phyloP scores from a whole-genome alignment of 1,284 basidiomycete species.

The Malassezia yamatoensis region DNA sequence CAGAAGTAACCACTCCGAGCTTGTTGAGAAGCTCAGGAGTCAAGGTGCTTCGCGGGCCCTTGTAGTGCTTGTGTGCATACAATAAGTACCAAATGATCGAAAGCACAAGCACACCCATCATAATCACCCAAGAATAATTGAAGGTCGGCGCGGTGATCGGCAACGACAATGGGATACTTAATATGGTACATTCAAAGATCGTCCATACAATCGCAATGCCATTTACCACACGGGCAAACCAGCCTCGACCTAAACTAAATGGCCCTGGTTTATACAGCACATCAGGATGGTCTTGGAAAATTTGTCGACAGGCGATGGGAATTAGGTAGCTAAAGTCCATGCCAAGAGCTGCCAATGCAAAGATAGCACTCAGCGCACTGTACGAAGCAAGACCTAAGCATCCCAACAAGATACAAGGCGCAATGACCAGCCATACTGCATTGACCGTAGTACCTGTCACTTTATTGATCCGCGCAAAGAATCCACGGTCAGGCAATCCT shows the following conservation, averaged over 20 bases:
- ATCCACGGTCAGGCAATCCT: slow-evolving; percentile 68
- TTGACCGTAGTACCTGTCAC: slow-evolving; percentile 62
- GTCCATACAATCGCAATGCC: slow-evolving; percentile 57
- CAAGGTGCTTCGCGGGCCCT: slow-evolving; percentile 47
- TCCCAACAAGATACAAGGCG: slow-evolving; percentile 47
- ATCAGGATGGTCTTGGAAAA: slow-evolving; percentile 69
- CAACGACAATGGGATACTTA: slow-evolving; percentile 29
- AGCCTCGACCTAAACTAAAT: slow-evolving; percentile 68
- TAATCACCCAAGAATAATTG: slow-evolving; percentile 47
- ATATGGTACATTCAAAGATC: slow-evolving; percentile 44
- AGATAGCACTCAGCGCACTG: slow-evolving; percentile 40
- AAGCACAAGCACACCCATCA: slow-evolving; percentile 48
- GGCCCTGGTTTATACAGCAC: slow-evolving; percentile 73
- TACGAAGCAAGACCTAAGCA: slow-evolving; percentile 34
- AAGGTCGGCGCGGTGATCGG: slow-evolving; percentile 26
- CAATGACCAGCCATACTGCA: slow-evolving; percentile 67
- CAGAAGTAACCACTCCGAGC: slow-evolving; percentile 29
- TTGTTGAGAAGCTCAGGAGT: slow-evolving; percentile 29
- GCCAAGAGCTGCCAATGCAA: slow-evolving; percentile 58
- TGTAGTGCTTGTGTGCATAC: slow-evolving; percentile 50
- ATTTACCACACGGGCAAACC: slow-evolving; percentile 60
- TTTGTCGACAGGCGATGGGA: slow-evolving; percentile 54
- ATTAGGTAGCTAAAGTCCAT: slow-evolving; percentile 60
- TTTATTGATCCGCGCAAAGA: slow-evolving; percentile 62
- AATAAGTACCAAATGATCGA: slow-evolving; percentile 50